Evolutionary conservation across 2,329 filamentous ascomycete species (phyloP).

Genomic region (Aspergillus melleus): DNA sequence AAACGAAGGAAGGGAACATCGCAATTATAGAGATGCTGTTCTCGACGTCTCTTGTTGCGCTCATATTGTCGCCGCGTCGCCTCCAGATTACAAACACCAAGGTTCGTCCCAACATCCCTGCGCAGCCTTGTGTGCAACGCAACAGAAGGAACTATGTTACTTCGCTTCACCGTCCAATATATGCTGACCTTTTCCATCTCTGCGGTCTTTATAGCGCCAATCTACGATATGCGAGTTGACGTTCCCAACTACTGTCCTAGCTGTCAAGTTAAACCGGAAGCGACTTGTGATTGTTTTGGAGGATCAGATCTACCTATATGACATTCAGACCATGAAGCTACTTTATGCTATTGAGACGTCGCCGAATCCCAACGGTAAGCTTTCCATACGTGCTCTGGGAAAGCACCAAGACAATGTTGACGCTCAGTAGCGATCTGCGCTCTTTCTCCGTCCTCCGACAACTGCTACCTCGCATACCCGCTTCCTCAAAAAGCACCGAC

Average conservation of each 20-base stretch:
- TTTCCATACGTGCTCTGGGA: background rate
- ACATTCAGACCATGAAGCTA: slow-evolving; percentile 97
- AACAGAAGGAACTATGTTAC: background rate
- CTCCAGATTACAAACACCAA: slow-evolving; percentile 98
- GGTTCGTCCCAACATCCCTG: slow-evolving; percentile 51
- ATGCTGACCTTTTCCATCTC: slow-evolving; percentile 10
- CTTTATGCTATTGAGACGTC: slow-evolving; percentile 91
- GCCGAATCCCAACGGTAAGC: slow-evolving; percentile 74
- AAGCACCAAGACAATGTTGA: slow-evolving; percentile 9
- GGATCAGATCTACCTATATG: slow-evolving; percentile 96
- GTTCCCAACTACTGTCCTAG: slow-evolving; percentile 93
- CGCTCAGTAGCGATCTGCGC: slow-evolving; percentile 71
- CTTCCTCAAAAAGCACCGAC: slow-evolving; percentile 66
- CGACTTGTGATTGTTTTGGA: slow-evolving; percentile 90
- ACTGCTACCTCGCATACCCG: slow-evolving; percentile 93
- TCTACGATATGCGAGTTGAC: slow-evolving; percentile 97
- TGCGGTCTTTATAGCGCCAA: slow-evolving; percentile 53
- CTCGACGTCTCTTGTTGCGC: slow-evolving; percentile 91
- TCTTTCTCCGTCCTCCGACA: slow-evolving; percentile 89
- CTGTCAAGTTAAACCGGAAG: slow-evolving; percentile 91
- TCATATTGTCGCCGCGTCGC: slow-evolving; percentile 87
- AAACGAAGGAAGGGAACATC: slow-evolving; percentile 91
- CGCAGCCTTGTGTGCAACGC: slow-evolving; percentile 3
- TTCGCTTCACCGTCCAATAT: background rate
- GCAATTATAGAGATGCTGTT: slow-evolving; percentile 98